phyloP scores from a whole-genome alignment of 2,329 filamentous ascomycete species.

The Dothistroma septosporum region DNA sequence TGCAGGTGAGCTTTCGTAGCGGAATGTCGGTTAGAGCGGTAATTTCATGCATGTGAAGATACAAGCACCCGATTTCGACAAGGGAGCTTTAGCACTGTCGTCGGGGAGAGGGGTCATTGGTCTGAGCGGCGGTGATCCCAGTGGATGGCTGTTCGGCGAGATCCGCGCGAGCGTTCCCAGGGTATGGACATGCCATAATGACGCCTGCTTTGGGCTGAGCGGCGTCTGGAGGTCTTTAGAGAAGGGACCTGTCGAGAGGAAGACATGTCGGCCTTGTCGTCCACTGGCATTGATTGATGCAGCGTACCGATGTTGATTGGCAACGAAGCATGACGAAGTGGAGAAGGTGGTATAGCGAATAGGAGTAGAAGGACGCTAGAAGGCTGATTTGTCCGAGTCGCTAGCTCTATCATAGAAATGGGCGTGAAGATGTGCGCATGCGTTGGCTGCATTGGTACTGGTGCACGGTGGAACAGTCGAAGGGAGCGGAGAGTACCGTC shows the following conservation, averaged over 20 bases:
- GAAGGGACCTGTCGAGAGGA: neutral
- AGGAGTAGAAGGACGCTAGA: slow-evolving; percentile 4
- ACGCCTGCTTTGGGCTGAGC: neutral
- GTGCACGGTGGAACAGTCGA: neutral
- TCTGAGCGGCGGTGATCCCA: neutral
- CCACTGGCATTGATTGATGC: neutral
- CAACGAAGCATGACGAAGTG: neutral
- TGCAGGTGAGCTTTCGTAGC: neutral
- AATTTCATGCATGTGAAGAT: neutral
- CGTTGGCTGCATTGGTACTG: neutral
- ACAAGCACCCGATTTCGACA: neutral
- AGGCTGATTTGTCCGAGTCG: neutral
- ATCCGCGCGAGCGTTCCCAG: neutral
- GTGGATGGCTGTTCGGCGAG: neutral
- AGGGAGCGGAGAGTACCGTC: neutral
- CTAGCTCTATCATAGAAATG: neutral
- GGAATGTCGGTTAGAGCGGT: neutral
- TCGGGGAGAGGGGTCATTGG: neutral
- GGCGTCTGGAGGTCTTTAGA: neutral
- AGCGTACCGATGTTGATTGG: neutral
- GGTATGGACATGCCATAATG: neutral
- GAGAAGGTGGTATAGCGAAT: neutral
- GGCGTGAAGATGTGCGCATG: slow-evolving; percentile 1
- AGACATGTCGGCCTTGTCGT: neutral
- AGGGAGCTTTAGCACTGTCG: neutral